Evolutionary conservation across 2,329 filamentous ascomycete species (phyloP).

Genomic region (Metarhizium anisopliae): DNA sequence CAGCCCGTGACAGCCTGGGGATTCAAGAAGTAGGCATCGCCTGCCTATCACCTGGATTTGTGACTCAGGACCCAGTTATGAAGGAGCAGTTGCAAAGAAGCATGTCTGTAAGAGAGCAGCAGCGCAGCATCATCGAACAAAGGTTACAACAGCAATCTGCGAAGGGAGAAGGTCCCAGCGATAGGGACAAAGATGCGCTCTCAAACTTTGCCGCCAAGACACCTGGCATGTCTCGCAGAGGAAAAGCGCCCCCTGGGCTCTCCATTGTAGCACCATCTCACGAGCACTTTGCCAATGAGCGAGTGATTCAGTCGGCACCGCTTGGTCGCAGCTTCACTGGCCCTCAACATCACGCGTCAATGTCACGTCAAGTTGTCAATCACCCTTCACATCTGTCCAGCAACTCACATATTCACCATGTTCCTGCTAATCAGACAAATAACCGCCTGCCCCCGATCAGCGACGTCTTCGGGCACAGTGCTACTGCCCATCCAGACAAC

Average conservation of each 20-base stretch:
- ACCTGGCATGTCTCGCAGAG: conserved; percentile 61
- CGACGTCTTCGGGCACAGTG: conserved; percentile 82
- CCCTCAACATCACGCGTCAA: conserved; percentile 66
- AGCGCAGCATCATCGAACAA: conserved; percentile 89
- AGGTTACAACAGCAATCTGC: conserved; percentile 82
- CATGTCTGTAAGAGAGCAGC: conserved; percentile 86
- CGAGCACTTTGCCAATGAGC: conserved; percentile 83
- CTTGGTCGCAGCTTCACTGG: conserved; percentile 93
- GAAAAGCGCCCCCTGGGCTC: conserved; percentile 78
- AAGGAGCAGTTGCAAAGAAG: conserved; percentile 91
- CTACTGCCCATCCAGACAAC: conserved; percentile 53
- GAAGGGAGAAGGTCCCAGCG: conserved; percentile 56
- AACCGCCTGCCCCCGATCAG: conserved; percentile 90
- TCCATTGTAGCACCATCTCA: conserved; percentile 94
- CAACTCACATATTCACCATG: conserved; percentile 84
- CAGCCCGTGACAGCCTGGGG: conserved; percentile 66
- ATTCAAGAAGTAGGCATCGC: conserved; percentile 92
- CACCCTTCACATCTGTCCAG: conserved; percentile 75
- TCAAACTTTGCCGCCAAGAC: conserved; percentile 55
- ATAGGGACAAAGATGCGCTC: conserved; percentile 42
- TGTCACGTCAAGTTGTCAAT: conserved; percentile 70
- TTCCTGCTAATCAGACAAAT: conserved; percentile 77
- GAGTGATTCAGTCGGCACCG: conserved; percentile 93
- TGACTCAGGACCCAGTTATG: conserved; percentile 94
- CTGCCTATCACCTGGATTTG: conserved; percentile 89